These are phyloP conservation scores for Secale cereale DNA, from an alignment of 176 grass and related monocot species.

Conservation along the genomic window DNA sequence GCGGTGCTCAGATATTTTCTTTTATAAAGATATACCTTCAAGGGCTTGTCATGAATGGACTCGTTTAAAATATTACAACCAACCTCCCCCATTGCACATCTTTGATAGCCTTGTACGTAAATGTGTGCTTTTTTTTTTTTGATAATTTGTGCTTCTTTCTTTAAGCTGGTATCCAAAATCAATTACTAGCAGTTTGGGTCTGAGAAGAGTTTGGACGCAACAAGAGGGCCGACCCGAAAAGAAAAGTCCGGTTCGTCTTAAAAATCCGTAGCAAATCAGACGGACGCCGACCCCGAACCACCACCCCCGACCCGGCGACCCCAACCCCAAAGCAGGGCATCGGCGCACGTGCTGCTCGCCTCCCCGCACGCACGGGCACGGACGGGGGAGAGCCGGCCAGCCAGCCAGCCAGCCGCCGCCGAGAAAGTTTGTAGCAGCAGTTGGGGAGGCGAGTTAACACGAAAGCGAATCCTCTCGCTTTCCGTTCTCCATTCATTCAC, in stretches of 20 bases:
- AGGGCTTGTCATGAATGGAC: no score
- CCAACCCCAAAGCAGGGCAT: background rate
- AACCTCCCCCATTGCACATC: no score
- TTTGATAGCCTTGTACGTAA: no score
- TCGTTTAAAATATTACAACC: no score
- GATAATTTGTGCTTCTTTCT: no score
- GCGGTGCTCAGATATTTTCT: no score
- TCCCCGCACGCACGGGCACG: background rate
- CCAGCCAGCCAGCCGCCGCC: background rate
- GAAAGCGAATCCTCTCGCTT: conserved; percentile 23
- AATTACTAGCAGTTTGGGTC: background rate
- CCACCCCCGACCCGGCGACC: no score
- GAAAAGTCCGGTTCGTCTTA: background rate
- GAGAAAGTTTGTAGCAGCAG: background rate
- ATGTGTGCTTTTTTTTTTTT: no score
- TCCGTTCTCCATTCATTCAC: background rate
- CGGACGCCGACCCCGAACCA: background rate
- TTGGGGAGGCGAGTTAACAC: background rate
- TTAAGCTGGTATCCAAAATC: no score
- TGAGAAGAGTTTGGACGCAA: background rate
- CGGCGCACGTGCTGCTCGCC: conserved; percentile 8
- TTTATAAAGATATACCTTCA: no score
- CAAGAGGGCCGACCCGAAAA: background rate
- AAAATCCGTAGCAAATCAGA: background rate
- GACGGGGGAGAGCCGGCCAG: background rate